A percentile compares a stretch with the other conserved stretches of the same genome.
Conservation (phyloP, 495 filamentous ascomycete species). For the Lentithecium fluviatile region DNA sequence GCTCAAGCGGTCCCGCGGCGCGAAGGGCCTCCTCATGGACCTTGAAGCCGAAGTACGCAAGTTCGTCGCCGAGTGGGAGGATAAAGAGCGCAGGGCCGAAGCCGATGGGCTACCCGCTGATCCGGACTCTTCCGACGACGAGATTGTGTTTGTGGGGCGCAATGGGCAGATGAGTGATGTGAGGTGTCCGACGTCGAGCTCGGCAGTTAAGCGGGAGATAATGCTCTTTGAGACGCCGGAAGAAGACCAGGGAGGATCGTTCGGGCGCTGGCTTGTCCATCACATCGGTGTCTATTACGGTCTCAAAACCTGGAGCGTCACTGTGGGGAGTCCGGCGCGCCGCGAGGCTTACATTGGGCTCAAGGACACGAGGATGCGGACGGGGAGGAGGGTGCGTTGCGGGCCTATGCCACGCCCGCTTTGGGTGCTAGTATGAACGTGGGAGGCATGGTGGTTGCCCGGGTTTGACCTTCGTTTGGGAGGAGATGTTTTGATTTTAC, state of each 20-base stretch:
- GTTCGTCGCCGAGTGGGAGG: constrained; percentile 43
- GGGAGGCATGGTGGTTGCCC: not conserved
- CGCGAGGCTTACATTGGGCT: constrained; percentile 90
- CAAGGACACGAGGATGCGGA: constrained; percentile 40
- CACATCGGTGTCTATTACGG: constrained; percentile 92
- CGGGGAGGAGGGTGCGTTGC: not conserved
- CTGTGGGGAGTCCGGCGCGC: constrained; percentile 69
- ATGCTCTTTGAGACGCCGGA: constrained; percentile 75
- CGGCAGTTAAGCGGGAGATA: constrained; percentile 50
- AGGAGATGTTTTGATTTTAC: not conserved
- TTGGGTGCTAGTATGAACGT: constrained; percentile 23
- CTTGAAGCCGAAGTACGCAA: constrained; percentile 41
- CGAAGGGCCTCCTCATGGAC: constrained; percentile 46
- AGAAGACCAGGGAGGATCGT: constrained; percentile 71
- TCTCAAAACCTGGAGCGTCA: constrained; percentile 78
- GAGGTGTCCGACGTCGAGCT: constrained; percentile 35
- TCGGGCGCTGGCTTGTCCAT: constrained; percentile 95
- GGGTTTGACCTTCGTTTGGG: not conserved
- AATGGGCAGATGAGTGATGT: constrained; percentile 72
- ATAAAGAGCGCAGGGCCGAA: constrained; percentile 52
- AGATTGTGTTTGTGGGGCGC: constrained; percentile 88
- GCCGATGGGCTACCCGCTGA: constrained; percentile 45
- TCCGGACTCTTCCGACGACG: constrained; percentile 70
- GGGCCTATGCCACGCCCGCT: constrained; percentile 22
- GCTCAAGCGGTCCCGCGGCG: constrained; percentile 68